Conservation (phyloP, 495 filamentous ascomycete genomes). For the Lichina pygmaea region DNA sequence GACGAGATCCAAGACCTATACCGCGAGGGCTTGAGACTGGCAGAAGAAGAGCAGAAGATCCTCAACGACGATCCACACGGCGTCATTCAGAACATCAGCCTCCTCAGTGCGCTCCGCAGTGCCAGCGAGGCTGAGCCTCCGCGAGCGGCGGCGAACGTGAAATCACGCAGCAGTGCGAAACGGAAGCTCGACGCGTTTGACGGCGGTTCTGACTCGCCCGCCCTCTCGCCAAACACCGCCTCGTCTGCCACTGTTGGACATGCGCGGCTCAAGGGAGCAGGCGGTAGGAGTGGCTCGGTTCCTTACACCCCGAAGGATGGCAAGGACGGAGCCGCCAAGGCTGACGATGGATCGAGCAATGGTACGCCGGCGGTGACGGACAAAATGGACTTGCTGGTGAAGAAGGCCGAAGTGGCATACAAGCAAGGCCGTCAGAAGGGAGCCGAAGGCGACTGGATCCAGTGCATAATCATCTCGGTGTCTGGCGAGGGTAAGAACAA, state of each 20-base stretch:
- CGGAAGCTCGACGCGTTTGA: conserved; percentile 36
- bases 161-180: conserved; percentile 27
- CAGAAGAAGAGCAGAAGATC: conserved; percentile 32
- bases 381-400: conserved; percentile 19
- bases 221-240: conserved; percentile 25
- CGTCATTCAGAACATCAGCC: conserved; percentile 28
- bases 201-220: conserved; percentile 39
- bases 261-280: conserved; percentile 16
- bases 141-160: conserved; percentile 12
- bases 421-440: conserved; percentile 46
- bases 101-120: conserved; percentile 29
- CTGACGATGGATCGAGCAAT: conserved; percentile 7
- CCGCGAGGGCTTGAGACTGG: conserved; percentile 33
- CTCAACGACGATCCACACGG: conserved; percentile 29
- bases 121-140: conserved; percentile 30
- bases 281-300: conserved; percentile 27
- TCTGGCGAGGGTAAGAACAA: conserved; percentile 68
- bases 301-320: conserved; percentile 19
- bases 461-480: conserved; percentile 66
- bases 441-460: conserved; percentile 58
- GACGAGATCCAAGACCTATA: conserved; percentile 27
- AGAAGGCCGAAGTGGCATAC: conserved; percentile 64
- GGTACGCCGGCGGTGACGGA: conserved; percentile 4
- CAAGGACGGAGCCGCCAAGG: conserved; percentile 28
- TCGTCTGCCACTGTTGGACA: conserved; percentile 15